Evolutionary conservation across 139 green algal species (phyloP).

Genomic region (Chlamydomonas urium): DNA sequence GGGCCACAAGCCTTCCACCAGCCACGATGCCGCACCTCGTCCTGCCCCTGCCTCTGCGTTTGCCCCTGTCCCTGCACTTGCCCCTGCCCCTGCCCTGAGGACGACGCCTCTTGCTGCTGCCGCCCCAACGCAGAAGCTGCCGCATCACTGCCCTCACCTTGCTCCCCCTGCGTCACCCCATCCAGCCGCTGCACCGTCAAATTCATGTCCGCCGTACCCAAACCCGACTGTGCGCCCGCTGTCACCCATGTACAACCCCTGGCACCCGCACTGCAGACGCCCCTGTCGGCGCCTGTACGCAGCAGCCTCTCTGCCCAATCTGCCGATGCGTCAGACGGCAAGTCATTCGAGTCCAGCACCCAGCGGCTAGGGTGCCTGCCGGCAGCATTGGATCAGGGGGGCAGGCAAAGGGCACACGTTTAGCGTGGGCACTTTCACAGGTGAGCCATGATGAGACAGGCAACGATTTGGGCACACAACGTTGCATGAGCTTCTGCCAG

Average conservation of each 20-base stretch:
- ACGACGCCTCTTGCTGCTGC: no score
- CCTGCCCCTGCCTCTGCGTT: not conserved
- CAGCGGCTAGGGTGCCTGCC: conserved; percentile 33
- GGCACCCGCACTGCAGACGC: not conserved
- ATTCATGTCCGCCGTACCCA: no score
- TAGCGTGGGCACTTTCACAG: not conserved
- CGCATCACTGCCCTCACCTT: not conserved
- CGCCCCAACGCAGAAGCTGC: no score
- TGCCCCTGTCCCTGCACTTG: not conserved
- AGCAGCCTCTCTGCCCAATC: not conserved
- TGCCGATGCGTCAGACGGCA: not conserved
- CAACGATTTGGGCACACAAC: not conserved
- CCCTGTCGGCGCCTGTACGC: no score
- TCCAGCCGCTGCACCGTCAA: no score
- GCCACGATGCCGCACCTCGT: not conserved
- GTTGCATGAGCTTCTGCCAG: no score
- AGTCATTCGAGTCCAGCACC: conserved; percentile 22
- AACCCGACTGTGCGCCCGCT: no score
- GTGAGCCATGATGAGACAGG: not conserved
- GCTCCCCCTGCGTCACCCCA: not conserved
- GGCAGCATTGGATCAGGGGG: not conserved
- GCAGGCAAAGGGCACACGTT: not conserved
- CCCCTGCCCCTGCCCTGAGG: not conserved
- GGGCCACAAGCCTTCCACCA: conserved; percentile 15
- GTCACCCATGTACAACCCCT: not conserved